These are phyloP conservation scores for Pseudogymnoascus sp. DNA, from an alignment of 2,329 filamentous ascomycete genomes.

Conservation along the genomic window DNA sequence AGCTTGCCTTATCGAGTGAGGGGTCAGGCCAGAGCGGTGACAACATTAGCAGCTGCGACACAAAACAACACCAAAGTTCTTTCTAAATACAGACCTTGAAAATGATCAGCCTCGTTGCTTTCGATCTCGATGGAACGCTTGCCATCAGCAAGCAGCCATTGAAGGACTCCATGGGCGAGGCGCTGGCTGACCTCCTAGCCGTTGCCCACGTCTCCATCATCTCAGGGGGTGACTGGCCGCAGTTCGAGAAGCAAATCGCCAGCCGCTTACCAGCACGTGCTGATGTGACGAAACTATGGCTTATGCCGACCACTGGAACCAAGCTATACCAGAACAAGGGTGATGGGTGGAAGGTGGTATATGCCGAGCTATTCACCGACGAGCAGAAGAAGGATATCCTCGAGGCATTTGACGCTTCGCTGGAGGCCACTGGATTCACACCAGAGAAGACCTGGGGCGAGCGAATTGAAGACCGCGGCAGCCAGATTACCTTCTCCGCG, in stretches of 20 bases:
- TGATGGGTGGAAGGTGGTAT: conserved; percentile 27
- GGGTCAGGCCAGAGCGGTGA: conserved; percentile 1
- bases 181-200: conserved; percentile 28
- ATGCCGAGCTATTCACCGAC: conserved; percentile 32
- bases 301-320: conserved; percentile 35
- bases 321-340: conserved; percentile 31
- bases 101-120: conserved; percentile 30
- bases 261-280: conserved; percentile 29
- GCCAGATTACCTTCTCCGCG: conserved; percentile 35
- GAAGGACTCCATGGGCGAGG: conserved; percentile 27
- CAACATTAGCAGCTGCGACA: not conserved
- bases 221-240: conserved; percentile 34
- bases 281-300: conserved; percentile 32
- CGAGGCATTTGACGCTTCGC: conserved; percentile 28
- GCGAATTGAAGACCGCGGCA: conserved; percentile 34
- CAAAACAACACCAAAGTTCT: not conserved
- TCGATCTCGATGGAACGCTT: conserved; percentile 32
- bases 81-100: conserved; percentile 8
- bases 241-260: conserved; percentile 34
- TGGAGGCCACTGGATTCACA: conserved; percentile 30
- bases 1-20: not conserved
- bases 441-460: conserved; percentile 32
- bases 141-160: conserved; percentile 31
- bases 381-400: conserved; percentile 26
- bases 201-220: conserved; percentile 34